These are phyloP conservation scores for Diplodia intermedia DNA, from an alignment of 2,329 filamentous ascomycete genomes.

Conservation along the genomic window DNA sequence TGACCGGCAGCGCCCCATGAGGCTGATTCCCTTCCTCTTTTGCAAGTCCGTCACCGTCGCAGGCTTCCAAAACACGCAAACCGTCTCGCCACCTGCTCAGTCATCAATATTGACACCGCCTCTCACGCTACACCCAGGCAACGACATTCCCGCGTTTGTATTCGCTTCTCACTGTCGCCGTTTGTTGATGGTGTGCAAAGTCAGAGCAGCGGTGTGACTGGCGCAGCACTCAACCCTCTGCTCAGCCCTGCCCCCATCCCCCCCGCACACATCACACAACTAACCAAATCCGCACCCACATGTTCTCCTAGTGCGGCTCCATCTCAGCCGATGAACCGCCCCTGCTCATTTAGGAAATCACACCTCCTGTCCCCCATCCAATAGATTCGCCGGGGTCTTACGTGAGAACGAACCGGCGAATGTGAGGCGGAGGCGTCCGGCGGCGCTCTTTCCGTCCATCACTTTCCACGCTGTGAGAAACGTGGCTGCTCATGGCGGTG, in stretches of 20 bases:
- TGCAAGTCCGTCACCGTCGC: background rate
- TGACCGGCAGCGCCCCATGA: background rate
- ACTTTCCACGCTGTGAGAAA: background rate
- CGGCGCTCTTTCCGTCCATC: background rate
- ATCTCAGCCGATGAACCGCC: background rate
- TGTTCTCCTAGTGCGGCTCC: background rate
- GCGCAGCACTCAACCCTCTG: too few relatives aligned
- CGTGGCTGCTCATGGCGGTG: background rate
- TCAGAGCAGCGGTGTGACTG: conserved; percentile 5
- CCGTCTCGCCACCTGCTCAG: background rate
- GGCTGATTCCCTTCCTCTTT: background rate
- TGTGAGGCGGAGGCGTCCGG: background rate
- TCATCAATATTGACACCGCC: conserved; percentile 2
- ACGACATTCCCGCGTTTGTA: background rate
- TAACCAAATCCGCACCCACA: background rate
- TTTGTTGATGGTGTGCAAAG: conserved; percentile 3
- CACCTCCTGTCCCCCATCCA: background rate
- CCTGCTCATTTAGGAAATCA: background rate
- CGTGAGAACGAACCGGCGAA: background rate
- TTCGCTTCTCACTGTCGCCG: background rate
- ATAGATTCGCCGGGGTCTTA: background rate
- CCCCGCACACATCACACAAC: too few relatives aligned
- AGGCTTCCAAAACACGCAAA: conserved; percentile 14
- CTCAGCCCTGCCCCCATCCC: background rate
- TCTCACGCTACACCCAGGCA: background rate